Conservation (phyloP, 2,329 filamentous ascomycete species). For the Acrocalymma vagum region DNA sequence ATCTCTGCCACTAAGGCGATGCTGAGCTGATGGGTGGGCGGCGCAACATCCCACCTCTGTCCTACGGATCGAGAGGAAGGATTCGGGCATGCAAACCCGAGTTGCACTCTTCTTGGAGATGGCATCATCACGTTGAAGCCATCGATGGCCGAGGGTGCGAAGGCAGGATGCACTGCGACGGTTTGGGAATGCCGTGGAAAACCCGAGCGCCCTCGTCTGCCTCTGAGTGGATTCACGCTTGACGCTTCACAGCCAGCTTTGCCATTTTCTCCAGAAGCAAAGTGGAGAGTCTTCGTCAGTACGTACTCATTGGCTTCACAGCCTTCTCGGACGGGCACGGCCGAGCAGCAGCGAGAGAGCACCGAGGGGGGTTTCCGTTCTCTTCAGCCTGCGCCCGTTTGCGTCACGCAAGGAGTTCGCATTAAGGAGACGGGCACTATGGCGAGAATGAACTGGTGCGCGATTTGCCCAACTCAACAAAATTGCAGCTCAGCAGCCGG, state of each 20-base stretch:
- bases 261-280: slow-evolving; percentile 14
- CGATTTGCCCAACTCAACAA: slow-evolving; percentile 22
- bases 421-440: slow-evolving; percentile 6
- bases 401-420: slow-evolving; percentile 24
- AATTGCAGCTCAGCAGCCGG: slow-evolving; percentile 22
- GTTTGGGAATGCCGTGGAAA: too few relatives aligned
- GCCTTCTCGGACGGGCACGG: slow-evolving; percentile 20
- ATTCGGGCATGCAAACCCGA: too few relatives aligned
- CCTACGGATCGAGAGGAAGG: too few relatives aligned
- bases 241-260: too few relatives aligned
- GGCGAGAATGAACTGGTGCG: slow-evolving; percentile 13
- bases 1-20: slow-evolving; percentile 18
- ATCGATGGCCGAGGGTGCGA: too few relatives aligned
- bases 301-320: slow-evolving; percentile 13
- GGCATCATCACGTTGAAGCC: too few relatives aligned
- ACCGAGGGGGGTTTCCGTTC: slow-evolving; percentile 24
- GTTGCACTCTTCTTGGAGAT: too few relatives aligned
- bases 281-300: slow-evolving; percentile 11
- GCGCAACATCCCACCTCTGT: too few relatives aligned
- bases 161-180: too few relatives aligned
- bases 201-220: too few relatives aligned
- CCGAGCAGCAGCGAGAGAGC: slow-evolving; percentile 9
- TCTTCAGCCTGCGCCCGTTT: slow-evolving; percentile 24
- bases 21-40: slow-evolving; percentile 3
- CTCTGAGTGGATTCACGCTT: too few relatives aligned